These are phyloP conservation scores for Fusarium heterosporum DNA, from an alignment of 2,329 filamentous ascomycete species.

Conservation along the genomic window DNA sequence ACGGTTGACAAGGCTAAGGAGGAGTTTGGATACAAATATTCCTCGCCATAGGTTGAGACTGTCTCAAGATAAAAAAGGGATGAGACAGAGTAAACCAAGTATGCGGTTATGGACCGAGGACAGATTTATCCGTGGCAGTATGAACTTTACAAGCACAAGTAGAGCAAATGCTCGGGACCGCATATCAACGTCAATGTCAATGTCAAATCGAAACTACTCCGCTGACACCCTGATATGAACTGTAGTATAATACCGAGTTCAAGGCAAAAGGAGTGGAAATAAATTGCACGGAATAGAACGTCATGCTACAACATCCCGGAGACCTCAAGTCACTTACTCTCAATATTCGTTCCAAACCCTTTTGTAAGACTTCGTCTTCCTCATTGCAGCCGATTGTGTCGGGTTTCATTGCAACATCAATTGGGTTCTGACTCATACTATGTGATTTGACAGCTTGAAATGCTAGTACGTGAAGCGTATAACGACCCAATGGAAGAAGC, in stretches of 20 bases:
- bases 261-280: neutral
- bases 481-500: no score
- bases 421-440: no score
- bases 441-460: no score
- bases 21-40: slow-evolving; percentile 61
- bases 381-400: no score
- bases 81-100: neutral
- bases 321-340: neutral
- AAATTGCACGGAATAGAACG: neutral
- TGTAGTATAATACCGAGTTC: neutral
- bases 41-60: slow-evolving; percentile 51
- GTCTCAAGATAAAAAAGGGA: neutral
- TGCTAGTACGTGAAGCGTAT: no score
- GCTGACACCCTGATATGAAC: neutral
- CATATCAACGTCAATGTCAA: neutral
- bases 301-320: neutral
- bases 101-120: neutral
- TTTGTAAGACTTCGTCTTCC: no score
- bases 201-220: neutral
- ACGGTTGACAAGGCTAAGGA: slow-evolving; percentile 57
- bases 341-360: no score
- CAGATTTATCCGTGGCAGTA: neutral
- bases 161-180: no score
- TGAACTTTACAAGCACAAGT: neutral
- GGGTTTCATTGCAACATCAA: no score